Base-by-base conservation (phyloP, 2,329 filamentous ascomycete species). In the Phoma sp. region DNA sequence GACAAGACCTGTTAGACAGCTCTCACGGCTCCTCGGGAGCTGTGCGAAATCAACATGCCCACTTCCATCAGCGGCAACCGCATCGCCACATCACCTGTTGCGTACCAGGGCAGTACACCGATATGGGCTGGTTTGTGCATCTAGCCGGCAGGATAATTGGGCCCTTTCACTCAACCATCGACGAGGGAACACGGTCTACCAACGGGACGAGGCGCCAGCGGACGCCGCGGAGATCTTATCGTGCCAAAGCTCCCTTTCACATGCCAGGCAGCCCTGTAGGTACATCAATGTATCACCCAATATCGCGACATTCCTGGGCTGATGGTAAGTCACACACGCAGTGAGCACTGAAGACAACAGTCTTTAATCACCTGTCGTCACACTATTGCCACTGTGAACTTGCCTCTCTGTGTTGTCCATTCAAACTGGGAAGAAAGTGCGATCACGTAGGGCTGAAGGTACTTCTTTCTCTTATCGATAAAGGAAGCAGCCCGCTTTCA, bases 241-340 rank as follows among this genome's bases (percentile, higher is more conserved):
- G 45, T 56, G 37, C 51, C 59, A 61, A 59, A 47, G 56, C 59
- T 45, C 39, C 21, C 57, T 67, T 64, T 67, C 65, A 67, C 65
- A 67, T 67, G 65, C 56, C 57, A 65, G 52, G 43, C 50, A 26
- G 45, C 55, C 55, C 36, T 57, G 53, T 45, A 49, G 42, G 49
- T 49, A 46, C 58, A 37, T 57, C 49, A 60, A 58, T 54, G 52
- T 56, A 47, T 57, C 42, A 47, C 42, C 43, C 57, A 59, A 59
- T 61, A 53, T 60, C 53, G 43, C 51, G 55, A 63, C 47, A 45
- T 53, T 42, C 47, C 47, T 49, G 40, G 34, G 28, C 34, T 50
- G 54, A 37, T 36, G 36, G 51, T 21, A 38, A 7, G 20, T 42
- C 10, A 33, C 38, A 34, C 21, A 43, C 39, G 18, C 20, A 21